Base-by-base conservation (phyloP, 495 filamentous ascomycete species). In the Rhypophila decipiens region DNA sequence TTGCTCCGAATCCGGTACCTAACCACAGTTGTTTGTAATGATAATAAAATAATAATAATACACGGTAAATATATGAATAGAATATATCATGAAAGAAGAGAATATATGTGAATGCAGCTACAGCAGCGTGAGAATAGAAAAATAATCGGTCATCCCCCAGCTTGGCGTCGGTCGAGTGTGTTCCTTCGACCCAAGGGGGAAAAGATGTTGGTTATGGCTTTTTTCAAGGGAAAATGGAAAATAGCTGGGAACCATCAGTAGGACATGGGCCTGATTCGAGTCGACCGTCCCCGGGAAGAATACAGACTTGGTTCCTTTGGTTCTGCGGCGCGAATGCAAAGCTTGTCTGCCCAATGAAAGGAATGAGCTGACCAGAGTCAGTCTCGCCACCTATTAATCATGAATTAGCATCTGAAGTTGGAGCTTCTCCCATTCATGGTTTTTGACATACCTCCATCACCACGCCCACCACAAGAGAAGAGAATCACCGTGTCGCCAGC, bases 401-500 rank as follows among this genome's bases (percentile, higher is more conserved):
- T 24, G 21, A 44, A 23, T 56, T 47, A 61, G 50, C 24, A 43
- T 41, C 24, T 23, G 18, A 18, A 11, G 37, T n/a, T n/a, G n/a
- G n/a, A n/a, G n/a, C n/a, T n/a, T n/a, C n/a, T n/a, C n/a, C n/a
- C n/a, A n/a, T n/a, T n/a, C 17, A n/a, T 38, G n/a, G 11, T 10
- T 29, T 11, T 13, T 12, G 13, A 64, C 69, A 42, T 52, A 71
- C 70, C 57, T 34, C 75, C 75, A 50, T 70, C 73, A 17, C 69
- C 75, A 24, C 75, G 63, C 4, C 75, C 75, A 47, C 75, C 75
- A 40, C 75, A 79, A 3, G 70, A 71, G 51, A 79, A 79, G 19
- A 79, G 46, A 2, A 57, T 69, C 20, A 79, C 74, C 0, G 66
- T 74, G 39, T 77, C 73, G 3, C 68, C 70, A 0, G 57, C 57